Conservation (phyloP, 148 eudicot genomes). For the Salicornia ramosissima region DNA sequence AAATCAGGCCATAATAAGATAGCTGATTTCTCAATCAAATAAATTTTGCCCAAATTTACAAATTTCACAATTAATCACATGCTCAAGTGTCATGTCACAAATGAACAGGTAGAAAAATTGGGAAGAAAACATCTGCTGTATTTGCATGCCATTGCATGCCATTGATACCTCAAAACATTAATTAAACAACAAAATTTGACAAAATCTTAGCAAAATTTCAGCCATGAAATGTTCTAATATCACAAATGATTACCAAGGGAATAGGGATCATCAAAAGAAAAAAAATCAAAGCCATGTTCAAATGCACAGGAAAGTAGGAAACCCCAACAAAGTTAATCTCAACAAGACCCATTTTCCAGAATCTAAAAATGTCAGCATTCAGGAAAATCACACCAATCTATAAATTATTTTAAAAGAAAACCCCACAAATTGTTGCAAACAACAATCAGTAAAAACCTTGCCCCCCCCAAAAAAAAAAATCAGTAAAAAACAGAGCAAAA, state of each 20-base stretch:
- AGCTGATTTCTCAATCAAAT: slow-evolving; percentile 4
- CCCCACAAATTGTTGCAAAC: background rate
- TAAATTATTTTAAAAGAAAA: background rate
- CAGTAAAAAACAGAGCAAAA: background rate
- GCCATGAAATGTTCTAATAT: too few relatives aligned
- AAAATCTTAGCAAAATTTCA: background rate
- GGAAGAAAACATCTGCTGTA: background rate
- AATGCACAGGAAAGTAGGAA: background rate
- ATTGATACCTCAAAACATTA: background rate
- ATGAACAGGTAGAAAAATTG: too few relatives aligned
- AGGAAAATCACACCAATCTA: background rate
- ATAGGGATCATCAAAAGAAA: too few relatives aligned
- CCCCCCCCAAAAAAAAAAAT: background rate
- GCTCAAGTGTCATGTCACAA: too few relatives aligned
- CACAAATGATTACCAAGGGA: too few relatives aligned
- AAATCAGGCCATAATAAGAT: background rate
- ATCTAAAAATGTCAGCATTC: slow-evolving; percentile 6
- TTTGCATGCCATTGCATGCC: background rate
- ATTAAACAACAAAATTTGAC: background rate
- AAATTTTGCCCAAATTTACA: background rate
- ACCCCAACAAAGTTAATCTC: background rate
- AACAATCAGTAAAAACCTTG: background rate
- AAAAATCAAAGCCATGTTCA: background rate
- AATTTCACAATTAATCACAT: background rate
- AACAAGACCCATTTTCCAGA: slow-evolving; percentile 4